Evolutionary conservation across 192 early-diverging fungal genomes (phyloP), one percentile per base, ranked within the genome.

Genomic region (Globomyces pollinis-pini): DNA sequence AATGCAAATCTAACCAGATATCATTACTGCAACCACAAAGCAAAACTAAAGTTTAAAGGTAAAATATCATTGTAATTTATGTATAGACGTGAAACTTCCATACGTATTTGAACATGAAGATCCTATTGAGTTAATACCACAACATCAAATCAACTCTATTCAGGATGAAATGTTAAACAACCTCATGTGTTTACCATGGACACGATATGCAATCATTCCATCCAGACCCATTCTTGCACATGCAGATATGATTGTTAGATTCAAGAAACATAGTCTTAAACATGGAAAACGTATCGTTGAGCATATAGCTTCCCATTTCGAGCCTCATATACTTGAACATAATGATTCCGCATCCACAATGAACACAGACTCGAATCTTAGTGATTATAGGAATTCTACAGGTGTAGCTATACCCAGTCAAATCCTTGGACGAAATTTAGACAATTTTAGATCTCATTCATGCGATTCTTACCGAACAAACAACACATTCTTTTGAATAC

Each of bases 181-280:
- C 28, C 15, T 54, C 28, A 39, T 39, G 38, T 21, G 33, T 9
- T 31, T 54, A 21, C 52, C 52, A 3, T 54, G 52, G 52, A 26
- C 20, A 20, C 20, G 52, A 20, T 54, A 54, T 16, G 52, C 28
- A 2, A 54, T 54, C 3, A 21, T 54, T 20, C 52, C 52, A 11
- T 54, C 52, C 3, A 24, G 52, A 2, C 52, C 52, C 1, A 4
- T 54, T 2, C 28, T 54, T 33, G 52, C 52, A 4, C 52, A 54
- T 23, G 52, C 52, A 12, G 52, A 54, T 15, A 54, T 54, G 52
- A 39, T 54, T 54, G 33, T 54, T 23, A 54, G 33, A 16, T 54
- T 54, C 52, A 54, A 54, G 52, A 26, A 54, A 30, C 28, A 24
- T 20, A 47, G 44, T 47, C 21, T 47, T 24, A 47, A 47, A 47